Conservation (phyloP, 106 monocot species). For the Agapanthus africanus region DNA sequence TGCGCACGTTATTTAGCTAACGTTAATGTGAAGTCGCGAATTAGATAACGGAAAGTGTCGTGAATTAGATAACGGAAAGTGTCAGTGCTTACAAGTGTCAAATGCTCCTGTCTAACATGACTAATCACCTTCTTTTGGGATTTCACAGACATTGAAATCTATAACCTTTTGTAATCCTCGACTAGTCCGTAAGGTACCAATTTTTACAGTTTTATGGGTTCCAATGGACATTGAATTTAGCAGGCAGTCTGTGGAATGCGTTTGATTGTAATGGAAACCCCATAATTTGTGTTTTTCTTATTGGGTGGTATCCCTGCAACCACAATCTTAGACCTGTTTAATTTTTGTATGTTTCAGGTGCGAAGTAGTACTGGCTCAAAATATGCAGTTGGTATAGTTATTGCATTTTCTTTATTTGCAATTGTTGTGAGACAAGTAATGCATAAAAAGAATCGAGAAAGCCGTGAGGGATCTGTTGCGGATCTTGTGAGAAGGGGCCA, state of each 20-base stretch:
- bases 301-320: not conserved
- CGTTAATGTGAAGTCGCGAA: no score
- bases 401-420: conserved; percentile 36
- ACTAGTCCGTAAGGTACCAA: no score
- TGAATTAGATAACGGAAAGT: no score
- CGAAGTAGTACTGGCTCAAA: conserved; percentile 31
- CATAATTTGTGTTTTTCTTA: not conserved
- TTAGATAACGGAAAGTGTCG: no score
- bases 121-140: no score
- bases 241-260: no score
- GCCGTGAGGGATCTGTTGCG: conserved; percentile 68
- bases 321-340: not conserved
- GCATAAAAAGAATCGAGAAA: conserved; percentile 20
- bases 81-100: no score
- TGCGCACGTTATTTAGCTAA: no score
- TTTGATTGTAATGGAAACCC: not conserved
- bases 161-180: no score
- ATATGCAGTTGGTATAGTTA: conserved; percentile 34
- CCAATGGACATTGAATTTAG: not conserved
- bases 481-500: conserved; percentile 95
- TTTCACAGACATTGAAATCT: no score
- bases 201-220: not conserved
- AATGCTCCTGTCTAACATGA: no score
- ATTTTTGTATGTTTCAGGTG: conserved; percentile 37
- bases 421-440: conserved; percentile 39